Evolutionary conservation across 2,329 filamentous ascomycete species (phyloP).

Genomic region (Golovinomyces cichoracearum): DNA sequence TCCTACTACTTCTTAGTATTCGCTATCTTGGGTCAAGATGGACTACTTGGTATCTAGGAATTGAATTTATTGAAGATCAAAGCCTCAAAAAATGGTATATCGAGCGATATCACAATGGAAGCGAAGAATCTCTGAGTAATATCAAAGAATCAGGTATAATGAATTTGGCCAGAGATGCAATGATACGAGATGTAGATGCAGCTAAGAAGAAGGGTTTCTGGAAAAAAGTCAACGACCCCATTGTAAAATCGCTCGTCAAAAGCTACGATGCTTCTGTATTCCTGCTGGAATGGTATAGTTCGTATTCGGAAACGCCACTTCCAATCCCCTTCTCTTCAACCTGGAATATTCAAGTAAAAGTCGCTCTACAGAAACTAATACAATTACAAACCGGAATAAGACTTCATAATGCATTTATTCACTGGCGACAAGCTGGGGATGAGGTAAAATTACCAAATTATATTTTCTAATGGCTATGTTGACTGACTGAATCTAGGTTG

Average conservation of each 20-base stretch:
- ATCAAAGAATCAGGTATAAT: conserved; percentile 6
- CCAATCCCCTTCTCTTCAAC: conserved; percentile 28
- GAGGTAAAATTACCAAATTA: conserved; percentile 2
- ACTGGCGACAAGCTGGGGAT: conserved; percentile 6
- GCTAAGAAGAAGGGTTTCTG: conserved; percentile 2
- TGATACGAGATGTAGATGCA: conserved; percentile 4
- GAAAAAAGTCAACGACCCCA: conserved; percentile 3
- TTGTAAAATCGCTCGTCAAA: conserved; percentile 17
- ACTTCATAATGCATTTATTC: conserved; percentile 6
- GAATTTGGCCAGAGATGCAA: conserved; percentile 6
- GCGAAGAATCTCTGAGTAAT: conserved; percentile 3
- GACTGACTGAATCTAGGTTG: conserved; percentile 3
- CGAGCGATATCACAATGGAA: conserved; percentile 3
- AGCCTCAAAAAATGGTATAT: conserved; percentile 4
- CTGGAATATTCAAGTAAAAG: conserved; percentile 16
- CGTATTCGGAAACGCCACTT: conserved; percentile 22
- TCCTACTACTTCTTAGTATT: conserved; percentile 4
- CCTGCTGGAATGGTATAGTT: conserved; percentile 22
- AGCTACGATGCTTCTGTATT: conserved; percentile 17
- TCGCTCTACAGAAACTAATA: conserved; percentile 4
- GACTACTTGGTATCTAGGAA: conserved; percentile 5
- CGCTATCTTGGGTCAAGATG: conserved; percentile 3
- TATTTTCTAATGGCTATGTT: not conserved
- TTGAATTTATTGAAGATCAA: conserved; percentile 3
- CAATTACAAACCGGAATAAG: conserved; percentile 5